Conservation (phyloP, 148 eudicot genomes). For the Rhododendron vialii region DNA sequence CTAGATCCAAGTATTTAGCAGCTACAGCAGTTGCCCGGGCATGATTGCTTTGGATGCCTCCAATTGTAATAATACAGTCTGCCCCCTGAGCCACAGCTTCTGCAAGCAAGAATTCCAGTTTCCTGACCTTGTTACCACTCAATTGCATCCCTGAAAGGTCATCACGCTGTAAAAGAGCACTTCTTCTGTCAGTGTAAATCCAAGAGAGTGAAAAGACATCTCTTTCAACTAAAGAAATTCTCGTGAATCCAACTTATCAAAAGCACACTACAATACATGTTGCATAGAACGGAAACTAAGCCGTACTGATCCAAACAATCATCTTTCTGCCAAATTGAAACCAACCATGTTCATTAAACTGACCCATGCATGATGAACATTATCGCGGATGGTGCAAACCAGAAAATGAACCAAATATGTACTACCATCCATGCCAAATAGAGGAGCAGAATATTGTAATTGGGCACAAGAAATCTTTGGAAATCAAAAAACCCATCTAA, state of each 20-base stretch:
- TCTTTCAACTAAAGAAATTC: neutral
- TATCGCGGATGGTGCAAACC: neutral
- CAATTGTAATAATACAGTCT: constrained; percentile 79
- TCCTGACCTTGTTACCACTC: constrained; percentile 96
- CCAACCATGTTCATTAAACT: neutral
- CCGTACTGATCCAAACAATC: neutral
- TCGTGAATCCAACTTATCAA: neutral
- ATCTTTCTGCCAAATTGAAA: neutral
- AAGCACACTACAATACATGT: constrained; percentile 5
- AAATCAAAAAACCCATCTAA: neutral
- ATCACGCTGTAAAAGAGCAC: constrained; percentile 67
- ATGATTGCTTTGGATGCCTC: constrained; percentile 98
- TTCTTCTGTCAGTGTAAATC: constrained; percentile 20
- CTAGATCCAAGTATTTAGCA: constrained; percentile 85
- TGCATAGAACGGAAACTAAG: neutral
- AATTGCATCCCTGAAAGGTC: constrained; percentile 98
- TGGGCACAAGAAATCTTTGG: neutral
- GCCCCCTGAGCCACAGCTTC: constrained; percentile 92
- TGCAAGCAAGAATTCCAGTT: constrained; percentile 94
- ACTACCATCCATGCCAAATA: neutral
- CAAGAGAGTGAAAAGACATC: neutral
- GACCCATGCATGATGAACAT: neutral
- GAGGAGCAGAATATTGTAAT: neutral
- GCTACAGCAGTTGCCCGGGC: constrained; percentile 98
- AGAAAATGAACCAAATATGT: neutral